phyloP scores from a whole-genome alignment of 75 land plant species.

The Pseudotsuga menziesii region DNA sequence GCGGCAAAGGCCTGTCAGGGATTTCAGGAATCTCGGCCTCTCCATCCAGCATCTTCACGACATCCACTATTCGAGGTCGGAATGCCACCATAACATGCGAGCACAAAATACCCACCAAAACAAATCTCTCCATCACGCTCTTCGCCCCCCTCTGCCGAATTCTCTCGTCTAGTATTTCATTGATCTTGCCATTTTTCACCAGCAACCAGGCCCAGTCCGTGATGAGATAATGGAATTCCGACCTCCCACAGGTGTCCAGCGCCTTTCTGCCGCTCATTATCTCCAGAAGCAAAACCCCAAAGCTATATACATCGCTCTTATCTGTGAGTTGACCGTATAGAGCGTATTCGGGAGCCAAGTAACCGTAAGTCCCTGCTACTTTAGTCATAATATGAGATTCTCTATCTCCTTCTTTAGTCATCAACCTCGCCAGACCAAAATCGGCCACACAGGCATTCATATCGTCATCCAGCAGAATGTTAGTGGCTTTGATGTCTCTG shows the following conservation, averaged over 20 bases:
- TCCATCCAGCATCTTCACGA: conserved; percentile 26
- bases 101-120: conserved; percentile 34
- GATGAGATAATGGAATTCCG: neutral
- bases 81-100: conserved; percentile 14
- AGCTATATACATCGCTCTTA: conserved; percentile 39
- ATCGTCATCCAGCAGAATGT: conserved; percentile 42
- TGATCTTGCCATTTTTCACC: conserved; percentile 10
- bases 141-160: conserved; percentile 16
- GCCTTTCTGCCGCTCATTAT: conserved; percentile 26
- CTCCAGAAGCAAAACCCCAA: conserved; percentile 34
- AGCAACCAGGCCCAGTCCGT: conserved; percentile 39
- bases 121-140: conserved; percentile 25
- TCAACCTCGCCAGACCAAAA: conserved; percentile 33
- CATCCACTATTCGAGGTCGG: conserved; percentile 18
- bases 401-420: conserved; percentile 11
- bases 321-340: conserved; percentile 16
- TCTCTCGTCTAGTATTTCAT: conserved; percentile 14
- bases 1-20: conserved; percentile 30
- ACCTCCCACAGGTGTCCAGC: conserved; percentile 13
- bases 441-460: conserved; percentile 48
- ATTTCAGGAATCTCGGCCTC: conserved; percentile 16
- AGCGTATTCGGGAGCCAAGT: conserved; percentile 35
- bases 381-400: conserved; percentile 12
- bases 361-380: conserved; percentile 27
- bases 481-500: conserved; percentile 44